These are phyloP conservation scores for Sicyos baderoa DNA, from an alignment of 306 rosid species.

Conservation along the genomic window DNA sequence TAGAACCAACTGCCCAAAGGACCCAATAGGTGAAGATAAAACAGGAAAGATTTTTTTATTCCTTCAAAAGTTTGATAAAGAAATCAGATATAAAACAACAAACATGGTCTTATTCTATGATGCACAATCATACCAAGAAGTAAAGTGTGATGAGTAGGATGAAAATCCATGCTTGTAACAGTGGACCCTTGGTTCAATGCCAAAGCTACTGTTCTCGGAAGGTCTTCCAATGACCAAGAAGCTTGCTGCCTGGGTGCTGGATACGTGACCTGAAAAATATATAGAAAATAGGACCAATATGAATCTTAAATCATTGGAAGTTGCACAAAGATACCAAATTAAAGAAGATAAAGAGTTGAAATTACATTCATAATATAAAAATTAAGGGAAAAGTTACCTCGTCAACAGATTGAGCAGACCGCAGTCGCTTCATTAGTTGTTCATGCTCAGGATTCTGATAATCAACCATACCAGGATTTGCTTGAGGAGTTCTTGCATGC, in stretches of 20 bases:
- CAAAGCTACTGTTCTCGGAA: constrained; percentile 68
- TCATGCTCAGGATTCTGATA: constrained; percentile 67
- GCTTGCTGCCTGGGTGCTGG: constrained; percentile 51
- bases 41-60: neutral
- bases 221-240: constrained; percentile 65
- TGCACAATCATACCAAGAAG: constrained; percentile 54
- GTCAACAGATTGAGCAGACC: constrained; percentile 51
- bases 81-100: neutral
- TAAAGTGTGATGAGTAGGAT: constrained; percentile 62
- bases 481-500: constrained; percentile 62
- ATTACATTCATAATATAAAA: neutral
- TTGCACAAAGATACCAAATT: constrained; percentile 1
- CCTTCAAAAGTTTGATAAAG: neutral
- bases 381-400: constrained; percentile 47
- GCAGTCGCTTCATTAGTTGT: constrained; percentile 57
- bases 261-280: constrained; percentile 51
- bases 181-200: constrained; percentile 67
- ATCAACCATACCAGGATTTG: constrained; percentile 58
- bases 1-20: constrained; percentile 60
- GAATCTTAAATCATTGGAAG: constrained; percentile 15
- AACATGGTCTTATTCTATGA: constrained; percentile 9
- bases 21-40: constrained; percentile 16
- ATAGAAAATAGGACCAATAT: constrained; percentile 22
- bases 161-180: constrained; percentile 94
- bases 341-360: neutral